Conservation (phyloP, 768 basidiomycete genomes). For the Tubosaeta brunneosetosa region DNA sequence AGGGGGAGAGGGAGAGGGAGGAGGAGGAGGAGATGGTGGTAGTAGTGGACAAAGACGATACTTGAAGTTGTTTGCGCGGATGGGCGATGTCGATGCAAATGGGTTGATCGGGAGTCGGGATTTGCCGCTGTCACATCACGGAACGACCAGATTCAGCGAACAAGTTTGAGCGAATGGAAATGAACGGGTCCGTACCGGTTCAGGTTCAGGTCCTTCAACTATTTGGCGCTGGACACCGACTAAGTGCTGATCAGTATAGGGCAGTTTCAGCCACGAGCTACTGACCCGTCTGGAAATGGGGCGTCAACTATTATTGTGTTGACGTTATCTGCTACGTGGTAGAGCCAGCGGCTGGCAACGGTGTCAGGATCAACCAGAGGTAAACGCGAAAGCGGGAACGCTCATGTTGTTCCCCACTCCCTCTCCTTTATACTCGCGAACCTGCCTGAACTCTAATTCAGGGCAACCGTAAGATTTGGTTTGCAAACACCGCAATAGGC, state of each 20-base stretch:
- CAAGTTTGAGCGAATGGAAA: slow-evolving; percentile 10
- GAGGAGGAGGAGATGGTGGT: slow-evolving; percentile 29
- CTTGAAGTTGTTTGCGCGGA: slow-evolving; percentile 25
- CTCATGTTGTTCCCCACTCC: slow-evolving; percentile 5
- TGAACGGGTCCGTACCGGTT: slow-evolving; percentile 29
- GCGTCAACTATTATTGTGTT: too few species aligned
- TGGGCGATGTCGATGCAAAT: slow-evolving; percentile 36
- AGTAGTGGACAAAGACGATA: slow-evolving; percentile 36
- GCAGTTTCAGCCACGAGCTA: slow-evolving; percentile 9
- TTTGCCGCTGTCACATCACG: slow-evolving; percentile 42
- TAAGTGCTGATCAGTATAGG: slow-evolving; percentile 15
- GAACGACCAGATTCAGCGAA: slow-evolving; percentile 40
- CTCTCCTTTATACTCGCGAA: slow-evolving; percentile 28
- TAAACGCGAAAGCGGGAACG: slow-evolving; percentile 11
- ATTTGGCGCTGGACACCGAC: too few species aligned
- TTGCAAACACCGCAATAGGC: slow-evolving; percentile 28
- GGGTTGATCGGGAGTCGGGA: slow-evolving; percentile 55
- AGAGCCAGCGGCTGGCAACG: background rate
- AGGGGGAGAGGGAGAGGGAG: slow-evolving; percentile 24
- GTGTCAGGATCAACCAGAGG: background rate
- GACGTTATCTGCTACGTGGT: background rate
- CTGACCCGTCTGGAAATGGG: slow-evolving; percentile 13
- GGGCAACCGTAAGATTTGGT: slow-evolving; percentile 14
- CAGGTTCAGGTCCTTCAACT: slow-evolving; percentile 1
- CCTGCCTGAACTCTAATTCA: slow-evolving; percentile 30